Evolutionary conservation across 805 yeast species (phyloP).

Genomic region (Pichia occidentalis): DNA sequence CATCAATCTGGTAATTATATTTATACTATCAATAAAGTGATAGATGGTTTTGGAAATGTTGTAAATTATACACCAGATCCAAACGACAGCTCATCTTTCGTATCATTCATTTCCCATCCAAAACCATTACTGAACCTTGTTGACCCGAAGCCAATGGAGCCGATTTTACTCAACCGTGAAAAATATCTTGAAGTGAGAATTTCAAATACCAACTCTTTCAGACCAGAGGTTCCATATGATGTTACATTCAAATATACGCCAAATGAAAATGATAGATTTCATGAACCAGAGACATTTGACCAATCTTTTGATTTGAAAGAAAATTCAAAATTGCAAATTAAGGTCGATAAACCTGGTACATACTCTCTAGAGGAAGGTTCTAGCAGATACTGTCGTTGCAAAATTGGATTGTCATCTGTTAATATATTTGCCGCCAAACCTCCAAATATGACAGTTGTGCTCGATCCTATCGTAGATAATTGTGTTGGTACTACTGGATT

Average conservation of each 20-base stretch:
- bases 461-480: constrained; percentile 66
- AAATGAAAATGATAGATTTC: constrained; percentile 18
- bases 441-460: constrained; percentile 38
- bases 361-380: constrained; percentile 50
- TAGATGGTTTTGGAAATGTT: constrained; percentile 62
- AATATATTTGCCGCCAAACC: constrained; percentile 35
- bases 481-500: constrained; percentile 91
- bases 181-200: constrained; percentile 29
- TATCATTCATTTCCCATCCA: constrained; percentile 47
- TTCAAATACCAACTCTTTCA: constrained; percentile 19
- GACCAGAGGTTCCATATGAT: constrained; percentile 43
- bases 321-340: constrained; percentile 23
- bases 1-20: constrained; percentile 44
- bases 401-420: constrained; percentile 51
- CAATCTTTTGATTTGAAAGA: constrained; percentile 26
- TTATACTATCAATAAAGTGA: constrained; percentile 51
- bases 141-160: constrained; percentile 28
- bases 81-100: constrained; percentile 32
- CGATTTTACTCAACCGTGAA: constrained; percentile 27
- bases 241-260: constrained; percentile 31
- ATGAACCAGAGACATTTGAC: constrained; percentile 15
- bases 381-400: constrained; percentile 64
- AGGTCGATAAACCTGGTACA: constrained; percentile 54
- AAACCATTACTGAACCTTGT: constrained; percentile 45
- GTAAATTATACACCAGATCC: constrained; percentile 37